phyloP scores from a whole-genome alignment of 371 early-diverging fungal genomes.

The Choanephora cucurbitarum region DNA sequence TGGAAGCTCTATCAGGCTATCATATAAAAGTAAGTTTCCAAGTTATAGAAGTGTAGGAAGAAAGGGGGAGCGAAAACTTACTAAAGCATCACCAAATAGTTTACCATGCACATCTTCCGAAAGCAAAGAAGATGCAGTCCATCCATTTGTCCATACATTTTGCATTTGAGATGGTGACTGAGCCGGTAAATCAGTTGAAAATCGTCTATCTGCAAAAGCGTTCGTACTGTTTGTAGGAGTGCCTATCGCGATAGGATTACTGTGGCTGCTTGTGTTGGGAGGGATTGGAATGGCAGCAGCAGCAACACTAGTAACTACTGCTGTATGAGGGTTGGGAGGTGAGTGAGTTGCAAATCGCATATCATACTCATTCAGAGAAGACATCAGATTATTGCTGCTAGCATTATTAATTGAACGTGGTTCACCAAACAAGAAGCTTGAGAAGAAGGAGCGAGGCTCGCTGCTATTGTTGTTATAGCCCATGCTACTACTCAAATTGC shows the following conservation, averaged over 20 bases:
- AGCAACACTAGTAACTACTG: too few species aligned
- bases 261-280: not conserved
- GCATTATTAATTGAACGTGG: slow-evolving; percentile 5
- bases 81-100: slow-evolving; percentile 46
- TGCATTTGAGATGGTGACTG: not conserved
- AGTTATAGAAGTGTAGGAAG: not conserved
- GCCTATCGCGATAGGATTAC: not conserved
- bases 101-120: slow-evolving; percentile 42
- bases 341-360: slow-evolving; percentile 4
- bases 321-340: not conserved
- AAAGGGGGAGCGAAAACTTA: slow-evolving; percentile 9
- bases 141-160: slow-evolving; percentile 31
- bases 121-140: slow-evolving; percentile 42
- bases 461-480: not conserved
- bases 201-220: slow-evolving; percentile 9
- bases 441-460: slow-evolving; percentile 39
- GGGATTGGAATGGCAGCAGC: too few species aligned
- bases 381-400: slow-evolving; percentile 4
- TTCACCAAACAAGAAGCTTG: slow-evolving; percentile 48
- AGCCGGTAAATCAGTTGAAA: slow-evolving; percentile 9
- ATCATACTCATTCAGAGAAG: slow-evolving; percentile 14
- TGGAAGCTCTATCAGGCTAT: slow-evolving; percentile 25
- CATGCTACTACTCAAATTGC: not conserved
- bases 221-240: too few species aligned
- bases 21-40: not conserved